phyloP scores from a whole-genome alignment of 192 early-diverging fungal genomes.

The Gorgonomyces haynaldii region DNA sequence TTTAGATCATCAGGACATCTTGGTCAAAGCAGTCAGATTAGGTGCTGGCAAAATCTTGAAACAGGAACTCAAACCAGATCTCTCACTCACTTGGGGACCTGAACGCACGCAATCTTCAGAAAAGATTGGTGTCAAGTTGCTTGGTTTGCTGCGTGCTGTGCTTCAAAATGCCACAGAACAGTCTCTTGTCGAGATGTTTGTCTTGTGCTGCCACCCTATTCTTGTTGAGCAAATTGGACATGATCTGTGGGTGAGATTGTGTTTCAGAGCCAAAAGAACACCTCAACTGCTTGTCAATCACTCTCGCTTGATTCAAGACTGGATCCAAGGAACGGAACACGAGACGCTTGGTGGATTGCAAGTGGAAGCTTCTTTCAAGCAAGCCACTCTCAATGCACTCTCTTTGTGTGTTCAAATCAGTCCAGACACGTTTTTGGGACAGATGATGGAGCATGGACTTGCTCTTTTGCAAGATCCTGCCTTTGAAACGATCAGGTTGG shows the following conservation, averaged over 20 bases:
- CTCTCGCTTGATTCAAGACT: background rate
- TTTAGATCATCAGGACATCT: background rate
- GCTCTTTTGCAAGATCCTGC: slow-evolving; percentile 31
- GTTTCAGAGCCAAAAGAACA: slow-evolving; percentile 59
- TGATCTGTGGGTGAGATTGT: slow-evolving; percentile 77
- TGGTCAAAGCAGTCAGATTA: too few relatives aligned
- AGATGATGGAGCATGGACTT: slow-evolving; percentile 32
- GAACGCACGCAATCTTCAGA: slow-evolving; percentile 15
- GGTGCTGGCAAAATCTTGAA: slow-evolving; percentile 10
- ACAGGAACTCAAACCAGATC: slow-evolving; percentile 17
- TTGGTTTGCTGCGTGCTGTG: background rate
- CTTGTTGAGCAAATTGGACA: slow-evolving; percentile 35
- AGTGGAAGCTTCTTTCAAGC: slow-evolving; percentile 32
- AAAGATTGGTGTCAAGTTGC: slow-evolving; percentile 1
- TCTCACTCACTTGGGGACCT: slow-evolving; percentile 20
- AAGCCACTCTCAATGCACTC: slow-evolving; percentile 53
- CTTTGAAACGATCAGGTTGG: slow-evolving; percentile 35
- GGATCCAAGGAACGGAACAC: slow-evolving; percentile 5
- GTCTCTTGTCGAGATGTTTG: slow-evolving; percentile 33
- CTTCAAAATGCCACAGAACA: slow-evolving; percentile 8
- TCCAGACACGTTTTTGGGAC: slow-evolving; percentile 37
- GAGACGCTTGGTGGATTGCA: slow-evolving; percentile 17
- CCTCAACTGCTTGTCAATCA: slow-evolving; percentile 45
- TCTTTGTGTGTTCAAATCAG: slow-evolving; percentile 49
- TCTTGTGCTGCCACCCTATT: slow-evolving; percentile 36